These are phyloP conservation scores for Termitomyces sp. DNA, from an alignment of 768 basidiomycete genomes.

Conservation along the genomic window DNA sequence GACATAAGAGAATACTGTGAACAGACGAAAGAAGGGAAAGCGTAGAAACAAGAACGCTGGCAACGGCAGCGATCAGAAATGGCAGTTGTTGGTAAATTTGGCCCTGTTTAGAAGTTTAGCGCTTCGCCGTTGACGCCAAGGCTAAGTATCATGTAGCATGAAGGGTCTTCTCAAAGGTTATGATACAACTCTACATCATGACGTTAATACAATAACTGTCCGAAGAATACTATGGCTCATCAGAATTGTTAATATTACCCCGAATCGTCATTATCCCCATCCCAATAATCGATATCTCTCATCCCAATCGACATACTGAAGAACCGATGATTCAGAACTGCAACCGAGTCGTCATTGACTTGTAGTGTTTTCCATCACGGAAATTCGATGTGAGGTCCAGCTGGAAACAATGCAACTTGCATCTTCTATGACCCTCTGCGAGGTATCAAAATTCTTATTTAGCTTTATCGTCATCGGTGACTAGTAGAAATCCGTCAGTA, in stretches of 20 bases:
- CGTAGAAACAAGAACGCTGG: neutral
- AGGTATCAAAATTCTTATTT: neutral
- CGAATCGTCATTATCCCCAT: neutral
- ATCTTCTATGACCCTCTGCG: neutral
- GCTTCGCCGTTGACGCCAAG: too few species aligned
- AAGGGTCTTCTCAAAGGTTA: too few species aligned
- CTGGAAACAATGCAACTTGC: neutral
- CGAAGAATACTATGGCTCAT: too few species aligned
- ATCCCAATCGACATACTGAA: neutral
- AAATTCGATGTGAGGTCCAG: neutral
- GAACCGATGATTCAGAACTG: neutral
- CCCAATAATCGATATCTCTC: neutral
- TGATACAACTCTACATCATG: neutral
- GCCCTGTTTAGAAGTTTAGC: slow-evolving; percentile 2
- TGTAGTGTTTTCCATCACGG: too few species aligned
- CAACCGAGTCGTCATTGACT: neutral
- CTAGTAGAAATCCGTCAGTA: too few species aligned
- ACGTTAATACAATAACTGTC: neutral
- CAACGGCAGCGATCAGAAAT: neutral
- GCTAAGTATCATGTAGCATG: too few species aligned
- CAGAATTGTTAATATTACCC: too few species aligned
- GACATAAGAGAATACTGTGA: slow-evolving; percentile 49
- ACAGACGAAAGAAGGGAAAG: neutral
- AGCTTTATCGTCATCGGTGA: too few species aligned
- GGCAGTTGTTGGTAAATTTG: slow-evolving; percentile 5